Evolutionary conservation across 768 basidiomycete genomes (phyloP), one percentile per base, ranked within the genome.

Genomic region (Hemileccinum impolitum): DNA sequence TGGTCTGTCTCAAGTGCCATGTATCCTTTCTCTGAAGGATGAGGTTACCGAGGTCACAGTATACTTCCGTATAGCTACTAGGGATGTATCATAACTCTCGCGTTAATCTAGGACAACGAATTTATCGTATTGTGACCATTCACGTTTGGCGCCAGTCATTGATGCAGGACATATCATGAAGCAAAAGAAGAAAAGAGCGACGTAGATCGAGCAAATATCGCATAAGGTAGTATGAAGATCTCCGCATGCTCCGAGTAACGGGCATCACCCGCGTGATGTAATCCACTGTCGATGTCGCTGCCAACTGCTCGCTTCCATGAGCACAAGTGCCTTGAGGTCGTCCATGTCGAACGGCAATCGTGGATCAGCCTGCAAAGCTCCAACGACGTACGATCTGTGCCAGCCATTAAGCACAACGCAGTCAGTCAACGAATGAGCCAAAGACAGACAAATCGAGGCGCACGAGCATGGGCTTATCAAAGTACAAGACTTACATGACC

Each of bases 231-330:
- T 0, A 39, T 35, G 32, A 45, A 18, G 30, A 47, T 31, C 23
- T 2, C 18, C 3, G 9, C 14, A 14, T n/a, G 28, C 12, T 4
- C 11, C 13, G 10, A 36, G 21, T 18, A 39, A 32, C 21, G 5
- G 1, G 12, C 40, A 43, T 64, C 46, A 50, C 26, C 47, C 60
- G 28, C 55, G 63, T 19, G 58, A 65, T 21, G 45, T 43, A 34
- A 78, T 68, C 68, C 72, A 73, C 13, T 63, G 61, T 35, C 67
- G 57, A 59, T 77, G 74, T 17, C 71, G 63, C 37, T 51, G 51
- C 76, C 75, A 77, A 31, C 75, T 74, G 7, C 67, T 51, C 0
- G 66, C 62, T 44, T 78, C 75, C 56, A 66, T 61, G 56, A 63
- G 63, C 10, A 75, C 68, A 14, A 78, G 62, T 19, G 56, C 52